A percentile compares a stretch with the other conserved stretches of the same genome.
Conservation (phyloP, 495 filamentous ascomycete genomes). For the Penicillium samsonianum region DNA sequence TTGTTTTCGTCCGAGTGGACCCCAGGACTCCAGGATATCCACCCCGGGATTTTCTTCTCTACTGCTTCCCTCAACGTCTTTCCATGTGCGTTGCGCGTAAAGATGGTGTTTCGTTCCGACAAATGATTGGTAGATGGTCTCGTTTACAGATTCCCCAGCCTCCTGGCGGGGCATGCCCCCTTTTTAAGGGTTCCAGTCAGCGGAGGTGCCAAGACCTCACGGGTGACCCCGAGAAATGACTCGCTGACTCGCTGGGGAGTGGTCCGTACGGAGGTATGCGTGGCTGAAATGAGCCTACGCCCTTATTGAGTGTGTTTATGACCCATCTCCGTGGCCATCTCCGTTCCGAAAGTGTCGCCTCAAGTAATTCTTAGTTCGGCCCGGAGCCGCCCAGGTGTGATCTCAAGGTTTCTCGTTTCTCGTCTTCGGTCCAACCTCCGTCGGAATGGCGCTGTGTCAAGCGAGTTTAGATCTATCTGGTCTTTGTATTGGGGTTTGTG, state of each 20-base stretch:
- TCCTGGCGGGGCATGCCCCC: background rate
- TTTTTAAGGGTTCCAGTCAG: background rate
- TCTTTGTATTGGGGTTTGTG: background rate
- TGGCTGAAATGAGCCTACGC: background rate
- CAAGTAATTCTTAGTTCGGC: constrained; percentile 1
- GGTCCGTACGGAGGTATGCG: background rate
- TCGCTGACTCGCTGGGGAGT: background rate
- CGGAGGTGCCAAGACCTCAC: background rate
- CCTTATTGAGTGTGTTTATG: too few relatives aligned
- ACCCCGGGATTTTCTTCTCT: background rate
- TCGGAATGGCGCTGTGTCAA: background rate
- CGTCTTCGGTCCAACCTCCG: constrained; percentile 1
- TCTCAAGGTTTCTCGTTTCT: background rate
- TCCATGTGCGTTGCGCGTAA: too few relatives aligned
- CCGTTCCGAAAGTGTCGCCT: constrained; percentile 1
- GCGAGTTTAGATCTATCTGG: background rate
- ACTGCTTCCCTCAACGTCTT: background rate
- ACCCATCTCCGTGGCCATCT: background rate
- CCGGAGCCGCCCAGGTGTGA: background rate
- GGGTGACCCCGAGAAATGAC: background rate
- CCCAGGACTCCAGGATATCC: background rate
- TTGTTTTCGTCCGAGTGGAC: background rate
- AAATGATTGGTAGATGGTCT: background rate
- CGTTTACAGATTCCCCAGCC: background rate
- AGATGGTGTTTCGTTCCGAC: background rate